Evolutionary conservation across 805 yeast genomes (phyloP).

Genomic region (Candida ortonii): DNA sequence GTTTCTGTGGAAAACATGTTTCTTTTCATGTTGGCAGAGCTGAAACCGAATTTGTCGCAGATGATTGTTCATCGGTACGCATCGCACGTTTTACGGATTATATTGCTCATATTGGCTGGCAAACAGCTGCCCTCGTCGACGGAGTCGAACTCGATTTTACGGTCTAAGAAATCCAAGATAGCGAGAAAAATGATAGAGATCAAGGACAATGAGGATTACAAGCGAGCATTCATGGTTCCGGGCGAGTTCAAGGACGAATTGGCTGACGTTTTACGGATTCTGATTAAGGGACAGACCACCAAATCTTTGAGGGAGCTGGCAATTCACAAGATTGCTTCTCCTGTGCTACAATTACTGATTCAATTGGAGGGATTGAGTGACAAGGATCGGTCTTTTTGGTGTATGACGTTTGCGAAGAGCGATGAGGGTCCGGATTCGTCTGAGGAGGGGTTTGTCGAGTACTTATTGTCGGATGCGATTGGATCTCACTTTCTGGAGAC

Average conservation of each 20-base stretch:
- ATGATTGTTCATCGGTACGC: conserved; percentile 79
- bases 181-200: conserved; percentile 93
- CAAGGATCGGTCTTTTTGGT: conserved; percentile 70
- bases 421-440: conserved; percentile 50
- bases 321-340: conserved; percentile 79
- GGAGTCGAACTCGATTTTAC: conserved; percentile 62
- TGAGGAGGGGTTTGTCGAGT: conserved; percentile 81
- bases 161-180: conserved; percentile 80
- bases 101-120: conserved; percentile 72
- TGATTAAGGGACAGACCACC: conserved; percentile 40
- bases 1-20: conserved; percentile 67
- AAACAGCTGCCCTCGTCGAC: conserved; percentile 73
- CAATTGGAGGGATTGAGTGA: conserved; percentile 81
- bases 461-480: conserved; percentile 79
- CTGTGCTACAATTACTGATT: conserved; percentile 75
- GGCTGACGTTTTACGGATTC: conserved; percentile 42
- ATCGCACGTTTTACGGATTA: conserved; percentile 78
- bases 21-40: conserved; percentile 61
- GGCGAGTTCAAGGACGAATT: conserved; percentile 62
- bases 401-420: conserved; percentile 52
- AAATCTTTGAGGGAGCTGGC: conserved; percentile 65
- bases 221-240: conserved; percentile 67
- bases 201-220: conserved; percentile 70
- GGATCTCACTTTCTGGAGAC: conserved; percentile 90
- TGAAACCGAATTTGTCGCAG: conserved; percentile 53